Evolutionary conservation across 2,329 filamentous ascomycete genomes (phyloP), one percentile per base, ranked within the genome.

Genomic region (Cladosporium sp.): DNA sequence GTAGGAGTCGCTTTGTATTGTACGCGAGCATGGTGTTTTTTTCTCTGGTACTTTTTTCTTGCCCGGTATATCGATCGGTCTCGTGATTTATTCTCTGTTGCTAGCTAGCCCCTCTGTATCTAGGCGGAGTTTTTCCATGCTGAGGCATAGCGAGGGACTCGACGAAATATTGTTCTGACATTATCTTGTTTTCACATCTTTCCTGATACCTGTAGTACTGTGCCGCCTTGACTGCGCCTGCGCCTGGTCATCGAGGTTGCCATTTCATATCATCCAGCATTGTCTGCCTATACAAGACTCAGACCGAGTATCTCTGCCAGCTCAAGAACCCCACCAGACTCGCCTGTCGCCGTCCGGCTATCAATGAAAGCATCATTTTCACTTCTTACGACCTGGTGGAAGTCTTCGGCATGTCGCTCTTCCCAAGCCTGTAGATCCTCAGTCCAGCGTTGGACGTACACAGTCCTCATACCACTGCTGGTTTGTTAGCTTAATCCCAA

Each of bases 381-480:
- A 7, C 57, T 65, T 38, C 74, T 78, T 0, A 84, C 76, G 3
- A 69, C 62, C 11, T 76, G 75, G 81, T 47, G 38, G 4, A 47
- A 30, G 14, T 44, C 57, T 47, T 59, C 57, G 24, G 24, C 24
- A 26, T 24, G 80, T 68, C 55, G 18, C 15, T 58, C 55, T 21
- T 32, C 52, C 32, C 32, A 30, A 21, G 30, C 28, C 30, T 79
- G 72, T 0, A 81, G 70, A 75, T 87, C 85, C 65, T 87, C 85
- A 0, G 84, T 86, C 80, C 80, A 83, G 24, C 84, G 75, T 68
- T 81, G 76, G 3, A 87, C 75, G 71, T 86, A 87, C 0, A 85
- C 74, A 0, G 84, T 86, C 67, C 76, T 80, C 75, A 87, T 80
- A 0, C 85, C 85, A 34, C 62, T 65, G 14, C 15, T 26, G 21